Conservation (phyloP, 176 grass and related monocot genomes). For the Oryza meyeriana region DNA sequence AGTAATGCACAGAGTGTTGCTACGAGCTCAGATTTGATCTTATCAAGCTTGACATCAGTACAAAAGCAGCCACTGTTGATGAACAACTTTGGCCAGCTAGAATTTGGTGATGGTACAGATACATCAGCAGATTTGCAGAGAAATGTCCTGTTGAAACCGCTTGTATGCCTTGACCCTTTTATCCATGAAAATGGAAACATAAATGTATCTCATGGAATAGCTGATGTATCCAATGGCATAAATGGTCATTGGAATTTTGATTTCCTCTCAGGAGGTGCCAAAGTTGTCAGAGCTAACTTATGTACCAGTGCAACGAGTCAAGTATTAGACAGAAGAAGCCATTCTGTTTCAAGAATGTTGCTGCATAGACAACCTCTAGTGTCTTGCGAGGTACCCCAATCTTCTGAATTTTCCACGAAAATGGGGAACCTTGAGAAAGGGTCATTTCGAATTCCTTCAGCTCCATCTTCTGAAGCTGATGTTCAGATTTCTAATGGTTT, state of each 20-base stretch:
- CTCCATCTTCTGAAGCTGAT: slow-evolving; percentile 30
- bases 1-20: slow-evolving; percentile 29
- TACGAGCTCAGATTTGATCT: slow-evolving; percentile 38
- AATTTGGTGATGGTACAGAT: slow-evolving; percentile 25
- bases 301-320: slow-evolving; percentile 27
- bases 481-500: slow-evolving; percentile 40
- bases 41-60: slow-evolving; percentile 36
- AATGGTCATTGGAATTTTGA: slow-evolving; percentile 26
- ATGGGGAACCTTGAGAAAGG: slow-evolving; percentile 30
- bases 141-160: slow-evolving; percentile 36
- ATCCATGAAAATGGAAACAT: slow-evolving; percentile 28
- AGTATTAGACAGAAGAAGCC: slow-evolving; percentile 32
- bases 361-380: slow-evolving; percentile 34
- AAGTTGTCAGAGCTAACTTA: slow-evolving; percentile 28
- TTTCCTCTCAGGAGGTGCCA: slow-evolving; percentile 33
- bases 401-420: slow-evolving; percentile 33
- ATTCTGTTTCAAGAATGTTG: slow-evolving; percentile 38
- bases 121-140: slow-evolving; percentile 27
- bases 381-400: slow-evolving; percentile 29
- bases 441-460: slow-evolving; percentile 29
- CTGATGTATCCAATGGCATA: slow-evolving; percentile 14
- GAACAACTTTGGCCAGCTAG: slow-evolving; percentile 28
- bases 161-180: slow-evolving; percentile 22
- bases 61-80: slow-evolving; percentile 44
- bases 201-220: slow-evolving; percentile 29